These are phyloP conservation scores for Diutina siamensis DNA, from an alignment of 1,139 yeast species.

Conservation along the genomic window DNA sequence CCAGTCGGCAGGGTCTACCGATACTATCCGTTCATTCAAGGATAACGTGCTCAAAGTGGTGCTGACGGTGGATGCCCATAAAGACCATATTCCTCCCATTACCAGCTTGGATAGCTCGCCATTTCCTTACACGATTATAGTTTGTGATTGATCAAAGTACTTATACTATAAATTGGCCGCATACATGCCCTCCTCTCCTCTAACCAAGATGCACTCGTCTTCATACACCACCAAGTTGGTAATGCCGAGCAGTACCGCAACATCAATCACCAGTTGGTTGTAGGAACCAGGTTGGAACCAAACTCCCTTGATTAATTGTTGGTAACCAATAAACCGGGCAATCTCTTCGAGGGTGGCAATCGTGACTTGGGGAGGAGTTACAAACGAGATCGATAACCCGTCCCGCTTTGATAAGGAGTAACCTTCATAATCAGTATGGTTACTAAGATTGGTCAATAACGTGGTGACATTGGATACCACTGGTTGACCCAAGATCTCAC, in stretches of 20 bases:
- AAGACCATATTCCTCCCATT: conserved; percentile 65
- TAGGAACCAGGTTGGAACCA: conserved; percentile 85
- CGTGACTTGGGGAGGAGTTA: conserved; percentile 64
- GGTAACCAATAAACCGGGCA: conserved; percentile 18
- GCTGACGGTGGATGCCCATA: conserved; percentile 40
- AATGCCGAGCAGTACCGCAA: conserved; percentile 26
- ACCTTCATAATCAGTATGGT: conserved; percentile 15
- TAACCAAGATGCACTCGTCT: conserved; percentile 60
- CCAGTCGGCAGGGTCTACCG: conserved; percentile 3
- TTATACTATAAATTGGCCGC: conserved; percentile 11
- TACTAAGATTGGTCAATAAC: conserved; percentile 17
- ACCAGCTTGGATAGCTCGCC: conserved; percentile 56
- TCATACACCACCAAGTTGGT: conserved; percentile 38
- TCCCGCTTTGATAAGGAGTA: conserved; percentile 22
- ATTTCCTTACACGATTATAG: conserved; percentile 42
- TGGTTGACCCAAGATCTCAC: conserved; percentile 33
- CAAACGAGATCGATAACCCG: conserved; percentile 47
- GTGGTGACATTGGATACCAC: conserved; percentile 26
- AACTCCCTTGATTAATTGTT: conserved; percentile 36
- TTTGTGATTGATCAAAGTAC: conserved; percentile 9
- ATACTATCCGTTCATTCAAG: conserved; percentile 27
- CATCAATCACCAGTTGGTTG: conserved; percentile 39
- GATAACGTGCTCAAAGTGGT: conserved; percentile 35
- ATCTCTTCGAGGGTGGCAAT: conserved; percentile 33
- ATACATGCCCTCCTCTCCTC: conserved; percentile 47